phyloP scores from a whole-genome alignment of 2,329 filamentous ascomycete genomes.

The Ophiostoma sp. region DNA sequence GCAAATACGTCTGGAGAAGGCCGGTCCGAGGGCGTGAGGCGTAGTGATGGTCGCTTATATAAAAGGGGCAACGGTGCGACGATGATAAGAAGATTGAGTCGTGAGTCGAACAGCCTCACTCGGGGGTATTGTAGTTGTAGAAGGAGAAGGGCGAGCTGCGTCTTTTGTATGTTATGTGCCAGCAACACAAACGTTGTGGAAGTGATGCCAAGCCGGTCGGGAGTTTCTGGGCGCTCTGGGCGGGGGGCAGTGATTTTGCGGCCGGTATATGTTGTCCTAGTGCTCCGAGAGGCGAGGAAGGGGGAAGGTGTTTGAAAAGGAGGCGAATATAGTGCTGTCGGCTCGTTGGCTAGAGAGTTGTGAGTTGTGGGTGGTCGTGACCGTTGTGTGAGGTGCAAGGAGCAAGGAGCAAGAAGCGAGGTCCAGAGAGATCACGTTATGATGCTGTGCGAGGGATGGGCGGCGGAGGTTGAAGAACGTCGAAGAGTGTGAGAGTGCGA shows the following conservation, averaged over 20 bases:
- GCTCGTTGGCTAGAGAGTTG: not conserved
- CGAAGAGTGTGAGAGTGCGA: not conserved
- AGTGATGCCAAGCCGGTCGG: not conserved
- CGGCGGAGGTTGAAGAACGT: not conserved
- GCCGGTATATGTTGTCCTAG: not conserved
- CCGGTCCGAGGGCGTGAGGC: not conserved
- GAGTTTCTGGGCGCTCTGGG: not conserved
- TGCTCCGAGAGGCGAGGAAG: not conserved
- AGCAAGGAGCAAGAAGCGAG: not conserved
- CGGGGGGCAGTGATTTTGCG: no score
- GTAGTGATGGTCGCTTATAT: not conserved
- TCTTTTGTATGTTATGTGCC: not conserved
- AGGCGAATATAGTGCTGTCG: conserved; percentile 3
- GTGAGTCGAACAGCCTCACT: not conserved
- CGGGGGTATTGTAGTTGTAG: not conserved
- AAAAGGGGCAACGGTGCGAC: no score
- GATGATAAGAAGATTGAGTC: not conserved
- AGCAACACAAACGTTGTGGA: not conserved
- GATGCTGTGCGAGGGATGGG: not conserved
- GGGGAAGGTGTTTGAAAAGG: conserved; percentile 4
- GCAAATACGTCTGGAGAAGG: not conserved
- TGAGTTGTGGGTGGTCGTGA: not conserved
- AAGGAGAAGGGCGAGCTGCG: not conserved
- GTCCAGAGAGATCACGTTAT: conserved; percentile 12
- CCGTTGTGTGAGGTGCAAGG: not conserved